These are phyloP conservation scores for Cercospora sp. DNA, from an alignment of 2,329 filamentous ascomycete species.

Conservation along the genomic window DNA sequence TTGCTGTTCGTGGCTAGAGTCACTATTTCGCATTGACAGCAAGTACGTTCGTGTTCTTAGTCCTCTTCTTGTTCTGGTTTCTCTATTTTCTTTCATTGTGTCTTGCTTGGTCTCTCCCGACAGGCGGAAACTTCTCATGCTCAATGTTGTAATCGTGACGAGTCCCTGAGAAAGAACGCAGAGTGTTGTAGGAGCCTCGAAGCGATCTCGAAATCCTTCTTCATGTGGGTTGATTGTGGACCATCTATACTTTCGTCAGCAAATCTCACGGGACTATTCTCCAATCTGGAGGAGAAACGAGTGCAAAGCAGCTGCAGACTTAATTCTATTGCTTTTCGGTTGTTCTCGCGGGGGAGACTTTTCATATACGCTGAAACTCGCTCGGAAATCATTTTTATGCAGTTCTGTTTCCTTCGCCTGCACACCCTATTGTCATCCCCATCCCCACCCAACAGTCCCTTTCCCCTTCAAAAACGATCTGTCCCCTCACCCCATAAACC, in stretches of 20 bases:
- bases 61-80: too few species aligned
- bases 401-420: not conserved
- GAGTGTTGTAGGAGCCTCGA: too few species aligned
- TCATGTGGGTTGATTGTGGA: too few species aligned
- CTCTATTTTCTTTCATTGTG: too few species aligned
- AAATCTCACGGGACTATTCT: not conserved
- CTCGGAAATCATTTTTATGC: not conserved
- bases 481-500: constrained; percentile 13
- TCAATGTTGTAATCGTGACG: too few species aligned
- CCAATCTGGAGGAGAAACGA: not conserved
- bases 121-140: too few species aligned
- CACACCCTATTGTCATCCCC: not conserved
- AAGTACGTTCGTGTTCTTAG: too few species aligned
- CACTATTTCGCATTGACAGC: too few species aligned
- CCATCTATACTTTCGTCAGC: not conserved
- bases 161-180: not conserved
- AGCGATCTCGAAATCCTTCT: too few species aligned
- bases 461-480: not conserved
- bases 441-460: not conserved
- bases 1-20: too few species aligned
- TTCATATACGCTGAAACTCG: not conserved
- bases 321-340: not conserved
- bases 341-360: not conserved
- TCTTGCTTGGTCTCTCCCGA: too few species aligned
- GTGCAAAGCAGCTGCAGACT: not conserved